Evolutionary conservation across 305 asterid species (phyloP).

Genomic region (Petunia hybrid): DNA sequence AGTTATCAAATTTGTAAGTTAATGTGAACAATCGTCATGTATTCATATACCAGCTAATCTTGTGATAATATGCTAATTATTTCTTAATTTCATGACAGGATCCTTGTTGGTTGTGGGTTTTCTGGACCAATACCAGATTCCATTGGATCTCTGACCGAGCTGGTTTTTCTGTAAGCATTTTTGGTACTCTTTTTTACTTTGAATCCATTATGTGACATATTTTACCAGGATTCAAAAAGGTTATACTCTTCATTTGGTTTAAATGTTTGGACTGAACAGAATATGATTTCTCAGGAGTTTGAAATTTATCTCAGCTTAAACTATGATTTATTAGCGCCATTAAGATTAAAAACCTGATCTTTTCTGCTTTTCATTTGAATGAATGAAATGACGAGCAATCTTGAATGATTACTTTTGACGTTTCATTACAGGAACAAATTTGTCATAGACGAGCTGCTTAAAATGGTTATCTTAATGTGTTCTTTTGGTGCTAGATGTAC

Average conservation of each 20-base stretch:
- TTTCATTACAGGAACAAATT: too few species aligned
- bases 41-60: slow-evolving; percentile 16
- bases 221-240: background rate
- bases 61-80: background rate
- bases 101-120: slow-evolving; percentile 78
- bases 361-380: background rate
- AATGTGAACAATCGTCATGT: background rate
- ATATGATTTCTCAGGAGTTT: background rate
- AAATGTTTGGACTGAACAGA: slow-evolving; percentile 18
- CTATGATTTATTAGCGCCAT: background rate
- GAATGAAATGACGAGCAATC: background rate
- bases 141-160: slow-evolving; percentile 64
- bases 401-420: background rate
- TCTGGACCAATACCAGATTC: slow-evolving; percentile 70
- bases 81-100: slow-evolving; percentile 51
- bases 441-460: too few species aligned
- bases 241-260: background rate
- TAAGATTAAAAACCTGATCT: background rate
- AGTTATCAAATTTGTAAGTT: slow-evolving; percentile 56
- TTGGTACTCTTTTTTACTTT: slow-evolving; percentile 5
- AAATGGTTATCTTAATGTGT: too few species aligned
- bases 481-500: background rate
- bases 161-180: slow-evolving; percentile 69
- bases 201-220: background rate
- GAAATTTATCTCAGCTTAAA: background rate